A percentile compares a stretch with the other conserved stretches of the same genome.
phyloP scores from a whole-genome alignment of 495 filamentous ascomycete genomes.

The Platismatia glauca region DNA sequence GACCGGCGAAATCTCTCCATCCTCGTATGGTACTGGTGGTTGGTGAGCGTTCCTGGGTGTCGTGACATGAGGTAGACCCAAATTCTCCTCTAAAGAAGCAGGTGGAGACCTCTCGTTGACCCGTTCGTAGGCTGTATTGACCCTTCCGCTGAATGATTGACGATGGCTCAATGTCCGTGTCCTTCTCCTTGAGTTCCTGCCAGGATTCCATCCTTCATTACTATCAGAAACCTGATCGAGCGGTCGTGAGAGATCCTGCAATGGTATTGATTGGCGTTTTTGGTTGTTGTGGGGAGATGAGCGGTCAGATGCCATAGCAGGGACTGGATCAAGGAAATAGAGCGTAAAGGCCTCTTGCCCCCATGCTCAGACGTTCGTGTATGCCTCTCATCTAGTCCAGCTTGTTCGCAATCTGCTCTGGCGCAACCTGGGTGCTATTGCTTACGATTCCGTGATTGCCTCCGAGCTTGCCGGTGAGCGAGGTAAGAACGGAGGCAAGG shows the following conservation, averaged over 20 bases:
- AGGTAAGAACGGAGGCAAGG: neutral
- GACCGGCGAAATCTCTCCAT: conserved; percentile 36
- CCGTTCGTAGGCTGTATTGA: conserved; percentile 32
- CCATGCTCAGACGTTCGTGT: conserved; percentile 7
- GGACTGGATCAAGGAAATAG: conserved; percentile 4
- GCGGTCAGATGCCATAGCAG: conserved; percentile 50
- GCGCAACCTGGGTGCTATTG: conserved; percentile 1
- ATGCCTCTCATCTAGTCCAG: conserved; percentile 13
- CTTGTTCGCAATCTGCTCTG: neutral
- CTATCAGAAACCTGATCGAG: conserved; percentile 35
- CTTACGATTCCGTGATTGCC: neutral
- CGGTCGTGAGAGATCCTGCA: conserved; percentile 66
- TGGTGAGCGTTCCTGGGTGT: conserved; percentile 29
- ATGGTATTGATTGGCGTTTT: conserved; percentile 65
- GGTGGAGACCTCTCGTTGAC: conserved; percentile 47
- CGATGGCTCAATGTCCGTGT: conserved; percentile 20
- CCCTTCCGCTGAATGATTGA: conserved; percentile 23
- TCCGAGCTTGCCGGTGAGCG: neutral
- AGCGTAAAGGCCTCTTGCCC: conserved; percentile 5
- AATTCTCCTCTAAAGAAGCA: conserved; percentile 24
- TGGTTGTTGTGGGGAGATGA: conserved; percentile 40
- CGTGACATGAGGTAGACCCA: conserved; percentile 27
- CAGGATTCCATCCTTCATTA: conserved; percentile 2
- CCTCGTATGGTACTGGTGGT: conserved; percentile 29
- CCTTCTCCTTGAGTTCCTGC: conserved; percentile 22